These are phyloP conservation scores for Candida suzukii DNA, from an alignment of 805 yeast species.

Conservation along the genomic window DNA sequence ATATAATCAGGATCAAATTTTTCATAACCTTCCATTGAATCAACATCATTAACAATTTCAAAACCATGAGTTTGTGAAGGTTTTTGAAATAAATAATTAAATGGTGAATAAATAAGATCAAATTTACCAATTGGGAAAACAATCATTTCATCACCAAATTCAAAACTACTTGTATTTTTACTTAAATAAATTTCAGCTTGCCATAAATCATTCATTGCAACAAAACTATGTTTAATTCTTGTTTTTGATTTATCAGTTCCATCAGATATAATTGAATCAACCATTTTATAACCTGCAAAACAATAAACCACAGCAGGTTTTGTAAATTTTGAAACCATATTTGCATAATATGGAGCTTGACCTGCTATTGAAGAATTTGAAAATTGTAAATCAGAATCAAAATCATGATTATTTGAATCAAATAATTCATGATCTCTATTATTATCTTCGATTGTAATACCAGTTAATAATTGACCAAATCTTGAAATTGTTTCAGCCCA, in stretches of 20 bases:
- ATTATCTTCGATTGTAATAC: slow-evolving; percentile 22
- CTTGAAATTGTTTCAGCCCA: slow-evolving; percentile 23
- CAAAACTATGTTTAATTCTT: slow-evolving; percentile 27
- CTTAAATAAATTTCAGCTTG: slow-evolving; percentile 24
- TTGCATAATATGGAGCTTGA: not conserved
- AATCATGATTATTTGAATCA: not conserved
- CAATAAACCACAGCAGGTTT: slow-evolving; percentile 30
- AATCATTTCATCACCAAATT: slow-evolving; percentile 22
- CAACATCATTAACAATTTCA: not conserved
- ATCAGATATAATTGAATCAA: slow-evolving; percentile 4
- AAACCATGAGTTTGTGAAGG: not conserved
- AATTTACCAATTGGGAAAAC: slow-evolving; percentile 25
- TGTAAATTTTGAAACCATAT: slow-evolving; percentile 2
- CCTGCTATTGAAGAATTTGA: not conserved
- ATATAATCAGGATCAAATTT: not conserved
- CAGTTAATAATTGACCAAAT: slow-evolving; percentile 22
- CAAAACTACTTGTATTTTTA: slow-evolving; percentile 17
- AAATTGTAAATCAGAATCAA: not conserved
- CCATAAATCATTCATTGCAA: slow-evolving; percentile 28
- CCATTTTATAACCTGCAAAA: slow-evolving; percentile 42
- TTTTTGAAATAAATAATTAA: slow-evolving; percentile 5
- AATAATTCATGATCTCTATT: slow-evolving; percentile 4
- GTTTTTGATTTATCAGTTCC: slow-evolving; percentile 19
- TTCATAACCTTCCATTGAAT: not conserved
- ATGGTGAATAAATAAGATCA: slow-evolving; percentile 12